phyloP scores from a whole-genome alignment of 257 asterid species.

The Jacaranda mimosifolia region DNA sequence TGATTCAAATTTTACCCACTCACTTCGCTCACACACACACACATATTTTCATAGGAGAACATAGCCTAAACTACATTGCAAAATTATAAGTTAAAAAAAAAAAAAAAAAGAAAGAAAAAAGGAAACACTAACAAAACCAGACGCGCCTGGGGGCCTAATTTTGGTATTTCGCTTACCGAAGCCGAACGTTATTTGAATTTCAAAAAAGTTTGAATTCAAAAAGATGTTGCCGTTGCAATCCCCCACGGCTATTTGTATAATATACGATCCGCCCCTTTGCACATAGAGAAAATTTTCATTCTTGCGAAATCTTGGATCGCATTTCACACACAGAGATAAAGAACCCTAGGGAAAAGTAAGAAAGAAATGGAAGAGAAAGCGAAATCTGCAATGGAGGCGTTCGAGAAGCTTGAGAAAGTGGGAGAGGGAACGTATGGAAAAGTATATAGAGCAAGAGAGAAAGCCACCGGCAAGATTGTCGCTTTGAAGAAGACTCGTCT shows the following conservation, averaged over 20 bases:
- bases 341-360: neutral
- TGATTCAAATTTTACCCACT: no score
- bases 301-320: constrained; percentile 26
- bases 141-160: constrained; percentile 39
- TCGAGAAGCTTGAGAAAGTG: constrained; percentile 93
- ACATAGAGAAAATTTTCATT: neutral
- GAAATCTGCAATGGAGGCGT: constrained; percentile 84
- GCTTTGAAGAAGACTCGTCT: constrained; percentile 96
- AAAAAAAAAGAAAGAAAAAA: neutral
- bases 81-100: no score
- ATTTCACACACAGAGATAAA: constrained; percentile 9
- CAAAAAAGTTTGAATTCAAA: constrained; percentile 46
- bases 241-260: constrained; percentile 19
- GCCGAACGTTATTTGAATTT: constrained; percentile 30
- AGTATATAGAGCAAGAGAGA: constrained; percentile 94
- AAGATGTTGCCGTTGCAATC: constrained; percentile 45
- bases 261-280: constrained; percentile 25
- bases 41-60: no score
- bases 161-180: constrained; percentile 13
- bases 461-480: constrained; percentile 87
- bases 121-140: neutral
- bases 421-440: constrained; percentile 97
- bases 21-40: no score
- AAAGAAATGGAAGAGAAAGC: constrained; percentile 50
- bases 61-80: no score